These are phyloP conservation scores for Carex sylvatica DNA, from an alignment of 202 grass and related monocot genomes.

Conservation along the genomic window DNA sequence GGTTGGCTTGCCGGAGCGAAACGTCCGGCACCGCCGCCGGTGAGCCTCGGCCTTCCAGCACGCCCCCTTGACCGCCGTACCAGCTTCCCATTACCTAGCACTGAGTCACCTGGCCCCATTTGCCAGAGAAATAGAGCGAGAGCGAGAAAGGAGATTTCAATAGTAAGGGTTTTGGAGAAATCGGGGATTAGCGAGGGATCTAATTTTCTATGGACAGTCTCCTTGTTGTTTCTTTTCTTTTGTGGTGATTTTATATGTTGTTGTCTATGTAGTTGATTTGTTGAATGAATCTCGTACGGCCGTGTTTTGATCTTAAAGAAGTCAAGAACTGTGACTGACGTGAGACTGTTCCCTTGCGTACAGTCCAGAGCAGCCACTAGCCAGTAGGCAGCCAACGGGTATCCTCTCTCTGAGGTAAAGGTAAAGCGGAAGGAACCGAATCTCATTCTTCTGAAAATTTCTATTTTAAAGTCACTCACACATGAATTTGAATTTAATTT, in stretches of 20 bases:
- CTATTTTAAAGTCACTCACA: no score
- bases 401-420: no score
- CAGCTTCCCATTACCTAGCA: slow-evolving; percentile 20
- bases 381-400: background rate
- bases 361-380: background rate
- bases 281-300: slow-evolving; percentile 7
- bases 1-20: slow-evolving; percentile 15
- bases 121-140: slow-evolving; percentile 16
- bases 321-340: slow-evolving; percentile 1
- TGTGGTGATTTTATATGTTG: background rate
- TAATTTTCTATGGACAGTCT: background rate
- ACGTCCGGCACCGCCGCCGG: background rate
- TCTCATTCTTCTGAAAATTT: no score
- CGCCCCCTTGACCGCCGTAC: slow-evolving; percentile 15
- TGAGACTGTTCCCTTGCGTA: background rate
- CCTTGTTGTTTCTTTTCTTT: background rate
- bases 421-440: no score
- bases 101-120: slow-evolving; percentile 12
- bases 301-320: background rate
- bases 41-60: slow-evolving; percentile 6
- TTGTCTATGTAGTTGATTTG: background rate
- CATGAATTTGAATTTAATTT: no score
- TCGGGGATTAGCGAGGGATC: background rate
- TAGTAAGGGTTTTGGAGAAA: slow-evolving; percentile 5
- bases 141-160: background rate